phyloP scores from a whole-genome alignment of 441 rosid species.

The Populus tomentosa region DNA sequence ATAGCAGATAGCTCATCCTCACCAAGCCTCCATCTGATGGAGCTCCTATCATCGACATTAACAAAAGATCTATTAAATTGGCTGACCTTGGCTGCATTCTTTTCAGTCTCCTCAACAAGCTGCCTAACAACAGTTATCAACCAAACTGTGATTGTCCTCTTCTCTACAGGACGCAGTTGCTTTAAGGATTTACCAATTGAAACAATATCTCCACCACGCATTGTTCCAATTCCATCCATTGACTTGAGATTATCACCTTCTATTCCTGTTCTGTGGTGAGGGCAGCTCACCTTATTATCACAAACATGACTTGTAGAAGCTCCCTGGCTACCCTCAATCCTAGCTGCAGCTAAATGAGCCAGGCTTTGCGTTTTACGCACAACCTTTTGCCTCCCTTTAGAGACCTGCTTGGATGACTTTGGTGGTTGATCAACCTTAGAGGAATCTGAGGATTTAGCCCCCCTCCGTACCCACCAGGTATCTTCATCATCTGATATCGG shows the following conservation, averaged over 20 bases:
- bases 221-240: conserved; percentile 49
- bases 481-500: conserved; percentile 91
- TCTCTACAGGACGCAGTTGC: conserved; percentile 74
- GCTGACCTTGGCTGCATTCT: conserved; percentile 51
- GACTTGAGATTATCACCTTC: conserved; percentile 52
- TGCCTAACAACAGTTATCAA: conserved; percentile 63
- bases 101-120: conserved; percentile 84
- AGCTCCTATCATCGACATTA: conserved; percentile 62
- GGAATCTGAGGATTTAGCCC: conserved; percentile 48
- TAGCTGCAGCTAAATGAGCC: conserved; percentile 91
- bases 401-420: conserved; percentile 66
- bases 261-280: conserved; percentile 30
- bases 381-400: conserved; percentile 85
- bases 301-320: conserved; percentile 98
- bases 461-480: conserved; percentile 95
- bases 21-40: conserved; percentile 81
- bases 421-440: conserved; percentile 64
- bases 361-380: conserved; percentile 88
- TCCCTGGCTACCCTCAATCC: conserved; percentile 99
- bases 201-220: conserved; percentile 53
- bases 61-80: conserved; percentile 53
- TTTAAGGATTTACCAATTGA: conserved; percentile 77
- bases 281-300: conserved; percentile 61
- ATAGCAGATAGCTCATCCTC: conserved; percentile 85
- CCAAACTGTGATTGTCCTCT: conserved; percentile 79